Evolutionary conservation across 768 basidiomycete species (phyloP), one percentile per base, ranked within the genome.

Genomic region (Lactarius akahatsu): DNA sequence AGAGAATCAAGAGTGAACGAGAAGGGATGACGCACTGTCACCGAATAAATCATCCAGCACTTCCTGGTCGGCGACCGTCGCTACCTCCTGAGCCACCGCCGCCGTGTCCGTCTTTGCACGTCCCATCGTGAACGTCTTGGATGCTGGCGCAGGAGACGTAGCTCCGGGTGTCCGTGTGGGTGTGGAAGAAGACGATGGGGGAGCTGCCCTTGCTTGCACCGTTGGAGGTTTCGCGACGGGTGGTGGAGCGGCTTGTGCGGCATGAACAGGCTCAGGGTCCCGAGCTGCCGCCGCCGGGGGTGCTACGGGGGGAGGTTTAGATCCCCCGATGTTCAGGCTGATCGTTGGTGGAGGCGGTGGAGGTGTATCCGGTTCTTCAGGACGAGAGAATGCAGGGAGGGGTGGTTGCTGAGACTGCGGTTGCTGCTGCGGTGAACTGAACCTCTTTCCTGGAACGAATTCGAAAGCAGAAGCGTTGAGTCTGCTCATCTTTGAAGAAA

Each of bases 1-100:
- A 28, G 13, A 50, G n/a, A 1, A 20, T 45, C 20, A 10, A 47
- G 43, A 20, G n/a, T 10, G 23, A 47, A 47, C 10, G 47, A 47
- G 20, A 15, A 41, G 18, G 52, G 11, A 18, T 32, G 36, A 72
- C 84, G 64, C 70, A 93, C 90, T 77, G 73, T 86, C 76, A 69
- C 91, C 97, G 76, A 88, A 99, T 20, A 99, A 84, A 82, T 98
- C 96, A 61, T 91, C 85, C 58, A 99, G 80, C 9, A 92, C 84
- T 56, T 87, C 80, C 70, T 89, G 85, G 80, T 96, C 95, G 43
- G 90, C 94, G 23, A 84, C 85, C 54, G 83, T 79, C 63, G 87
- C 85, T 34, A 94, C 89, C 75, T 98, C 96, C 70, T 87, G 84
- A 45, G 86, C 89, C 71, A 98, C 80, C 3, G 89, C 83, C 66